A percentile compares a stretch with the other conserved stretches of the same genome.
Conservation (phyloP, 306 rosid species). For the Macrotyloma uniflorum region DNA sequence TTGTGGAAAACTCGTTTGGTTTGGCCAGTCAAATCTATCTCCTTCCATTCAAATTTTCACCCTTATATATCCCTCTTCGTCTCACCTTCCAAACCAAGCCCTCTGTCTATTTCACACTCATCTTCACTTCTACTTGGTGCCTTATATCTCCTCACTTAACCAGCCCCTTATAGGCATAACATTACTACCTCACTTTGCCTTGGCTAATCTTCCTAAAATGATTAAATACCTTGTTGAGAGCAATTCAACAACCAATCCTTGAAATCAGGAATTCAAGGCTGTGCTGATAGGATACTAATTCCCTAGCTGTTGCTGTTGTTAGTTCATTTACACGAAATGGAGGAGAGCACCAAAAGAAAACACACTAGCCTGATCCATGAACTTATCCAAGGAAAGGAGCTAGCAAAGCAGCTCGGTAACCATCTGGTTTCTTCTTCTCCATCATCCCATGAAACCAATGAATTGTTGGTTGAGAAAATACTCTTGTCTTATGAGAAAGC, state of each 20-base stretch:
- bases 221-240: background rate
- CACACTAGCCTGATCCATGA: slow-evolving; percentile 49
- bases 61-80: slow-evolving; percentile 37
- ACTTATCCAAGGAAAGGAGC: slow-evolving; percentile 65
- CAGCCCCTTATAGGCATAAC: too few species aligned
- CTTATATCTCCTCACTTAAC: background rate
- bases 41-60: slow-evolving; percentile 37
- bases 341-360: slow-evolving; percentile 42
- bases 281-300: too few species aligned
- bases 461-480: slow-evolving; percentile 52
- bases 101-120: background rate
- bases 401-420: slow-evolving; percentile 56
- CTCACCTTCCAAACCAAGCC: slow-evolving; percentile 31
- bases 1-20: slow-evolving; percentile 18
- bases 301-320: background rate
- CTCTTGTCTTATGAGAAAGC: slow-evolving; percentile 62
- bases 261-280: background rate
- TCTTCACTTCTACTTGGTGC: background rate
- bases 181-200: background rate
- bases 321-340: slow-evolving; percentile 36
- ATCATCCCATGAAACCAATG: slow-evolving; percentile 48
- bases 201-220: background rate
- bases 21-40: slow-evolving; percentile 43
- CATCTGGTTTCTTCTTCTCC: slow-evolving; percentile 49
- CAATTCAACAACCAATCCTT: background rate